phyloP scores from a whole-genome alignment of 768 basidiomycete genomes.

The Tricholoma hemisulphureum region DNA sequence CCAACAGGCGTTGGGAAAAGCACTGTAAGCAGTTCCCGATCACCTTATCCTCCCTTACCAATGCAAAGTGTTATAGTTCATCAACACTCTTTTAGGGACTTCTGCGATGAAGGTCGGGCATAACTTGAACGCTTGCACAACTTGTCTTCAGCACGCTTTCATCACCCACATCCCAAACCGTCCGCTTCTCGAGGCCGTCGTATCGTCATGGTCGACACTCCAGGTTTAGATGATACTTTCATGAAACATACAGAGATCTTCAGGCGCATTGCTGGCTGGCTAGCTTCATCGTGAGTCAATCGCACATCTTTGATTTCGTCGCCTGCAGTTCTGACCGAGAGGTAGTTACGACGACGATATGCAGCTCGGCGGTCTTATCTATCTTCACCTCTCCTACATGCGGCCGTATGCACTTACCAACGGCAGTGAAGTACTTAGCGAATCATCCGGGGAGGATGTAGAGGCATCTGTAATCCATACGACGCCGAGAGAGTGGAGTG shows the following conservation, averaged over 20 bases:
- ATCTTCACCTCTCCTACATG: too few relatives aligned
- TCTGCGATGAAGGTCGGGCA: conserved; percentile 9
- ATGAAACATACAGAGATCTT: conserved; percentile 15
- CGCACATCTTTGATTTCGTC: not conserved
- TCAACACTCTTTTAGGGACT: conserved; percentile 4
- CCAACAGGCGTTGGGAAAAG: conserved; percentile 23
- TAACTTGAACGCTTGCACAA: conserved; percentile 8
- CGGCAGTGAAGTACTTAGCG: conserved; percentile 12
- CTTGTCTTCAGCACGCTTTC: conserved; percentile 8
- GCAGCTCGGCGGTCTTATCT: conserved; percentile 17
- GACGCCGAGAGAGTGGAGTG: not conserved
- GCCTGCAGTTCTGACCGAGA: not conserved
- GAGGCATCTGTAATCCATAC: not conserved
- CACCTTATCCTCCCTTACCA: not conserved
- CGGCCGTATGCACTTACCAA: too few relatives aligned
- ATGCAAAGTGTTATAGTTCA: not conserved
- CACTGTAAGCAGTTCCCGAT: conserved; percentile 8
- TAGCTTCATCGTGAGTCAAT: conserved; percentile 14
- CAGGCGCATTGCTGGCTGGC: conserved; percentile 17
- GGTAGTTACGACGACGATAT: conserved; percentile 11
- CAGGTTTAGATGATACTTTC: conserved; percentile 22
- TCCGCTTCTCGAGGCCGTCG: conserved; percentile 1
- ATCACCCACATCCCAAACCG: not conserved
- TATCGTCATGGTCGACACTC: conserved; percentile 19
- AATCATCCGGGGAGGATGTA: conserved; percentile 7